Evolutionary conservation across 306 rosid genomes (phyloP), one percentile per base, ranked within the genome.

Genomic region (Cucumis cinereus): DNA sequence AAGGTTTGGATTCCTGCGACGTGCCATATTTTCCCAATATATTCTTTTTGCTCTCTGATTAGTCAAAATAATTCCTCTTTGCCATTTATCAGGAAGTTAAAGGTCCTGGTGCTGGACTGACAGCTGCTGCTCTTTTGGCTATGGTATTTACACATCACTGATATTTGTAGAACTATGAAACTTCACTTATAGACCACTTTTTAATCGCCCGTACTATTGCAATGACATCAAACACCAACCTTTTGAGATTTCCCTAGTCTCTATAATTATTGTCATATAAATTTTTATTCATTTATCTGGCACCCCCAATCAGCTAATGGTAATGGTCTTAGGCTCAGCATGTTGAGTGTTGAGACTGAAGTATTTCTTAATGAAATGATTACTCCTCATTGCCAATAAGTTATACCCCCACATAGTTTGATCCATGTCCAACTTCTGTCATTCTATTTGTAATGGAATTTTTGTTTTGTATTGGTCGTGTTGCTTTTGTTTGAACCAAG

Each of bases 31-130:
- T 49, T 36, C 50, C 24, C 38, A 41, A 57, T 63, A 6, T 36
- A 6, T 19, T 45, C 35, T 30, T 22, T 38, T 36, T 79, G 13
- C 73, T 56, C 38, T 69, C 68, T 35, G 77, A 45, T 79, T 80
- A 67, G 35, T 78, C 81, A 54, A 83, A 77, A 66, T 40, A 64
- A 52, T 78, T 56, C 36, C 60, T 24, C 58, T 71, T 30, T 76
- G 70, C 71, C 28, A 78, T 75, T 83, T 81, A 77, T 78, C 69
- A 94, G 98, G 98, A 94, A 88, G 95, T 91, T 77, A 94, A 91
- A 84, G 98, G 98, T 79, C 23, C 86, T 60, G 98, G 98, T 75
- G 97, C 98, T 85, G 98, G 98, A 78, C 81, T 94, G 81, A 91
- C 95, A 84, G 97, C 98, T 62, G 97, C 98, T 0, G 90, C 59